Evolutionary conservation across 495 filamentous ascomycete species (phyloP), one percentile per base, ranked within the genome.

Genomic region (Penicillium steckii): DNA sequence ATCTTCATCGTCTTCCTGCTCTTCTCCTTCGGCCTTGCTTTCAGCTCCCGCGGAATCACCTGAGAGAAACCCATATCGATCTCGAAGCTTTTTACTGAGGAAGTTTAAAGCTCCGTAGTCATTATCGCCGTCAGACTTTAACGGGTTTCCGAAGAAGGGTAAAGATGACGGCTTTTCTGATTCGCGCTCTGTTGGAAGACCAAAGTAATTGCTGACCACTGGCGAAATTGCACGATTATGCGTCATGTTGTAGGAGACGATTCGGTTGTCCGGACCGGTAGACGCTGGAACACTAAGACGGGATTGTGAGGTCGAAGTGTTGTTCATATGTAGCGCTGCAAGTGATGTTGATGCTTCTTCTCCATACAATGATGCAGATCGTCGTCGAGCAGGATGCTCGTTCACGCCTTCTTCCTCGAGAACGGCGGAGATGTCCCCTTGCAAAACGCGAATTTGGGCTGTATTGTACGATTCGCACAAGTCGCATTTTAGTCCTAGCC

Each of bases 401-500:
- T 44, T 48, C 17, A 41, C 52, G 5, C 56, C 59, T 50, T 62
- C 54, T 32, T 70, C 59, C 10, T 66, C 64, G 25, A 60, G 35
- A 32, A 55, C 45, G 32, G 51, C 60, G n/a, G 60, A 62, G 22
- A 64, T 56, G 33, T 71, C 61, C 12, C 66, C 74, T n/a, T 76
- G 71, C 30, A 82, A 53, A 8, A 93, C 76, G 41, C 82, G 80
- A 40, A 89, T 71, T 66, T 91, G 86, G 6, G 81, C 82, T 12
- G 90, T 95, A 64, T 95, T 95, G 62, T 91, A 94, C 4, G 88
- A 91, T 52, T 85, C 79, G 64, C 90, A 87, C 71, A 90, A 80
- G 22, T 82, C 83, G 68, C 94, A 99, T 72, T 92, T 95, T 22
- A 95, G 76, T 4, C 94, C 94, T 15, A 97, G 72, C 90, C 95